Conservation (phyloP, 371 early-diverging fungal genomes). For the Mucor velutinosus region DNA sequence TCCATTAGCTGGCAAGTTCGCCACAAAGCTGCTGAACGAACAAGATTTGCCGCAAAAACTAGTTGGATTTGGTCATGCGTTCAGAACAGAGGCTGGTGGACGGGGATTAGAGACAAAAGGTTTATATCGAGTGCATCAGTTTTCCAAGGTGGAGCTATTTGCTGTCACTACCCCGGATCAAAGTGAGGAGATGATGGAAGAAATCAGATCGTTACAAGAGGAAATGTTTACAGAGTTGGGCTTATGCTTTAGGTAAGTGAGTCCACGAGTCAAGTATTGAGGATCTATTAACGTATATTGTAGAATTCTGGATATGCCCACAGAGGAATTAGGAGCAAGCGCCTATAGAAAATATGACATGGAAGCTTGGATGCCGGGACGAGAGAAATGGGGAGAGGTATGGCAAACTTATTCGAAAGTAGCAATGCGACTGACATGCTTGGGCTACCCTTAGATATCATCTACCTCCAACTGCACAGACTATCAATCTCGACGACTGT, state of each 20-base stretch:
- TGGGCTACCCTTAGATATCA: conserved; percentile 52
- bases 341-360: conserved; percentile 93
- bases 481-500: conserved; percentile 78
- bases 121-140: conserved; percentile 93
- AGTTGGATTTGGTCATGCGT: conserved; percentile 85
- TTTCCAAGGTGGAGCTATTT: conserved; percentile 94
- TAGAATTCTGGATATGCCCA: conserved; percentile 91
- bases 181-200: conserved; percentile 70
- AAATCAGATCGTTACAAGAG: conserved; percentile 75
- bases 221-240: conserved; percentile 80
- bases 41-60: conserved; percentile 66
- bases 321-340: conserved; percentile 90
- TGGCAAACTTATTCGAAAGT: background rate
- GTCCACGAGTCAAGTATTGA: conserved; percentile 34
- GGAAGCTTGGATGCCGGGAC: conserved; percentile 96
- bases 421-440: too few species aligned
- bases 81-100: conserved; percentile 90
- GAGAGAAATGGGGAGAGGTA: conserved; percentile 88
- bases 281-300: too few species aligned
- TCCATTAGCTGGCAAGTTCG: conserved; percentile 86
- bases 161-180: conserved; percentile 68
- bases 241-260: conserved; percentile 80
- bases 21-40: conserved; percentile 61
- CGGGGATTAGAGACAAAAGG: conserved; percentile 84
- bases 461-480: conserved; percentile 91